Percentiles rank a stretch among this genome's conserved stretches.
phyloP scores from a whole-genome alignment of 305 asterid genomes.

The Ajuga reptans region DNA sequence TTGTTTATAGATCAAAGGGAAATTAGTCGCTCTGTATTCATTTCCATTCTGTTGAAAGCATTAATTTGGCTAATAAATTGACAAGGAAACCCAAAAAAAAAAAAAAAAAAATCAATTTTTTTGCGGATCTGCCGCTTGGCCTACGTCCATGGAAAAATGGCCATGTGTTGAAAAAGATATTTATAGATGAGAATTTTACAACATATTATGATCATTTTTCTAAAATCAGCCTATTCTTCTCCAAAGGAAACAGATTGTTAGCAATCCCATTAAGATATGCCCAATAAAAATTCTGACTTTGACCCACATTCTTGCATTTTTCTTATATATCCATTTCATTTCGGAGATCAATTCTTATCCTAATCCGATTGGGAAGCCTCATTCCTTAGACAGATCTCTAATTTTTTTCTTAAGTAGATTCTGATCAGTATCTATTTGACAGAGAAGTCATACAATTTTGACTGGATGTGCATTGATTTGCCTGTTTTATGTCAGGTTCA shows the following conservation, averaged over 20 bases:
- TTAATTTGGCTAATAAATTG: background rate
- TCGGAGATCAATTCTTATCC: background rate
- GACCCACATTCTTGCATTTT: background rate
- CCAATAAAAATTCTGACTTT: background rate
- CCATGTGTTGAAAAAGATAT: background rate
- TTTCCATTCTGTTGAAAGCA: background rate
- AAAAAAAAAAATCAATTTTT: background rate
- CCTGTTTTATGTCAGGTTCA: conserved; percentile 50
- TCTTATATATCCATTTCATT: background rate
- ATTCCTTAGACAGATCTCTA: too few species aligned
- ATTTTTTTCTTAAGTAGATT: too few species aligned
- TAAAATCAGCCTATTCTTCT: background rate
- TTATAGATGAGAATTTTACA: background rate
- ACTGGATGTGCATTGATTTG: conserved; percentile 15
- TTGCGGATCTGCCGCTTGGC: background rate
- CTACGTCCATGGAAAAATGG: background rate
- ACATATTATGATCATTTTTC: background rate
- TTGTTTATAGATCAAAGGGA: too few species aligned
- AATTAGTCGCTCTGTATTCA: background rate
- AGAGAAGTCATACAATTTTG: conserved; percentile 10
- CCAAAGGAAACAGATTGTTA: background rate
- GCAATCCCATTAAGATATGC: background rate
- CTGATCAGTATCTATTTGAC: background rate
- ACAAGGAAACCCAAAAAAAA: background rate
- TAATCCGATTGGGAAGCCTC: too few species aligned